Evolutionary conservation across 1,284 basidiomycete genomes (phyloP).

Genomic region (Microbotryum intermedium): DNA sequence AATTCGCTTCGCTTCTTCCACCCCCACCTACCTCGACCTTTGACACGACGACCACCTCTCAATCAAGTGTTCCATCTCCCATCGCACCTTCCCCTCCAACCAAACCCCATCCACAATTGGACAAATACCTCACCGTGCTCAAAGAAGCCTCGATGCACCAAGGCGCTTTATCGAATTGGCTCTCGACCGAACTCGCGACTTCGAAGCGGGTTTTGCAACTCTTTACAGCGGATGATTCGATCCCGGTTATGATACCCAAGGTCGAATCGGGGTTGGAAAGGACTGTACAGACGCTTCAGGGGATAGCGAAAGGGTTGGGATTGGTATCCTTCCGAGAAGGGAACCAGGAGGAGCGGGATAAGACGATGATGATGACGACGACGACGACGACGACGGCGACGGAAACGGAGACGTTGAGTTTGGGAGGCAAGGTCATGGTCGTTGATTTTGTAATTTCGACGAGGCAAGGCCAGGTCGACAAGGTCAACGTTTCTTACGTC

Average conservation of each 20-base stretch:
- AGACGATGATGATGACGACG: no score
- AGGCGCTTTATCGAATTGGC: neutral
- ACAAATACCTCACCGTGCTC: slow-evolving; percentile 13
- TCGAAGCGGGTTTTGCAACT: neutral
- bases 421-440: slow-evolving; percentile 27
- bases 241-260: neutral
- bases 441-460: slow-evolving; percentile 16
- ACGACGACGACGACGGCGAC: no score
- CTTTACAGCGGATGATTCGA: neutral
- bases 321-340: slow-evolving; percentile 16
- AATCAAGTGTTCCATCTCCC: no score
- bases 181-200: neutral
- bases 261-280: neutral
- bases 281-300: slow-evolving; percentile 3
- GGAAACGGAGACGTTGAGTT: slow-evolving; percentile 6
- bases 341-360: neutral
- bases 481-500: slow-evolving; percentile 22
- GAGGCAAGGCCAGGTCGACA: neutral
- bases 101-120: neutral
- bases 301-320: slow-evolving; percentile 1
- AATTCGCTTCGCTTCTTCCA: no score
- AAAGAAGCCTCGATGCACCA: slow-evolving; percentile 2
- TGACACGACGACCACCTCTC: no score
- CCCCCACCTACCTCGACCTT: no score
- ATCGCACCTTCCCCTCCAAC: no score